Evolutionary conservation across 768 basidiomycete genomes (phyloP), one percentile per base, ranked within the genome.

Genomic region (Suillus placidus): DNA sequence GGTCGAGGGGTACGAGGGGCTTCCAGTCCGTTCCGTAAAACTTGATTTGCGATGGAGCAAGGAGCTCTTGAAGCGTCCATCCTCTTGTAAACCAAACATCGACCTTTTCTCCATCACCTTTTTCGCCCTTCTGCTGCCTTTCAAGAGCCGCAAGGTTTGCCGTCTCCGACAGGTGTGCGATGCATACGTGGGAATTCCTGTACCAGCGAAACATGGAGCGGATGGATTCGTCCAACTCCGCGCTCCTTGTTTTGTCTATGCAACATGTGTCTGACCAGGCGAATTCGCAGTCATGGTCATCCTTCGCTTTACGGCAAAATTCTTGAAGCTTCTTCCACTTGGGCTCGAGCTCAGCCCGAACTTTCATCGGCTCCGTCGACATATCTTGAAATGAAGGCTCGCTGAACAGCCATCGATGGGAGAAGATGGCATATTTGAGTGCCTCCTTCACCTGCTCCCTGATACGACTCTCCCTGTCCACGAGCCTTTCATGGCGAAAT

Each of bases 131-230:
- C 40, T 42, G 18, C 26, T 40, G 40, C 40, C 23, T 58, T 30
- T 38, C 47, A 66, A 38, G 61, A 42, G 12, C 62, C 23, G n/a
- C 62, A 35, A 60, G 38, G 14, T 34, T 32, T 64, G 10, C 42
- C n/a, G 60, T 45, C 37, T 63, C 64, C n/a, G 60, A 61, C 12
- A 71, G 47, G 61, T 70, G 63, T 6, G 56, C 69, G 38, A 68
- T 57, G 56, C 70, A 71, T 34, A 68, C 47, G 5, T 68, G 12
- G 6, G 70, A 60, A 47, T 68, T 64, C 13, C 64, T 57, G 61
- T 71, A 71, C 70, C 70, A 71, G 20, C 49, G 52, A 56, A 68
- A 71, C 70, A 71, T 71, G 4, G 70, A 71, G 18, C 67, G 67
- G n/a, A 71, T 68, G 40, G 70, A 65, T 49, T 71, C 70, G 6